Percentiles rank a stretch among this genome's conserved stretches.
Evolutionary conservation across 805 yeast genomes (phyloP).

Genomic region (Jamesozyma piceae): DNA sequence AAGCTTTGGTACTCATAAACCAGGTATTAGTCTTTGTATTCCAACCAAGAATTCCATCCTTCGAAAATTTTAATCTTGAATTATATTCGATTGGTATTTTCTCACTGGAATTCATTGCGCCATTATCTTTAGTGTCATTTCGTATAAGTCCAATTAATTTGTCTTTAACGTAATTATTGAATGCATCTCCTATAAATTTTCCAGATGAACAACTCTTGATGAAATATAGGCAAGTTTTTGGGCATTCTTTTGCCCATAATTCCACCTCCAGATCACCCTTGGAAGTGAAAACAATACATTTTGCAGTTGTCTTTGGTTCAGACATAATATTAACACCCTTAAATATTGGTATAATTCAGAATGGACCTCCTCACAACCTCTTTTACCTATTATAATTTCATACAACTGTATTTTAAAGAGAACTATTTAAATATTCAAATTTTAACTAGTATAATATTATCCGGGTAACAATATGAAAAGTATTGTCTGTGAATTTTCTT

Average conservation of each 20-base stretch:
- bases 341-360: too few relatives aligned
- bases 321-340: too few relatives aligned
- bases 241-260: conserved; percentile 62
- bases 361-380: too few relatives aligned
- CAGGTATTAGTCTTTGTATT: conserved; percentile 30
- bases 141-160: background rate
- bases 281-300: conserved; percentile 45
- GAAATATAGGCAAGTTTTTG: conserved; percentile 39
- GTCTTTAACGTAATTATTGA: conserved; percentile 18
- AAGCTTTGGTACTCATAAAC: conserved; percentile 43
- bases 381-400: too few relatives aligned
- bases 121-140: background rate
- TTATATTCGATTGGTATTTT: conserved; percentile 35
- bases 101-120: background rate
- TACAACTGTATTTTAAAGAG: too few relatives aligned
- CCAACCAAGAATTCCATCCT: conserved; percentile 49
- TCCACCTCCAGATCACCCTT: conserved; percentile 54
- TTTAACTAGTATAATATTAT: too few relatives aligned
- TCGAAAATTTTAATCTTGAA: conserved; percentile 40
- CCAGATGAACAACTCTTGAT: conserved; percentile 41
- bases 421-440: too few relatives aligned
- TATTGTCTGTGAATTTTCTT: too few relatives aligned
- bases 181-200: conserved; percentile 33
- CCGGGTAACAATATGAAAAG: too few relatives aligned
- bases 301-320: conserved; percentile 53